Base-by-base conservation (phyloP, 2,329 filamentous ascomycete species). In the Nectriaceae sp. region DNA sequence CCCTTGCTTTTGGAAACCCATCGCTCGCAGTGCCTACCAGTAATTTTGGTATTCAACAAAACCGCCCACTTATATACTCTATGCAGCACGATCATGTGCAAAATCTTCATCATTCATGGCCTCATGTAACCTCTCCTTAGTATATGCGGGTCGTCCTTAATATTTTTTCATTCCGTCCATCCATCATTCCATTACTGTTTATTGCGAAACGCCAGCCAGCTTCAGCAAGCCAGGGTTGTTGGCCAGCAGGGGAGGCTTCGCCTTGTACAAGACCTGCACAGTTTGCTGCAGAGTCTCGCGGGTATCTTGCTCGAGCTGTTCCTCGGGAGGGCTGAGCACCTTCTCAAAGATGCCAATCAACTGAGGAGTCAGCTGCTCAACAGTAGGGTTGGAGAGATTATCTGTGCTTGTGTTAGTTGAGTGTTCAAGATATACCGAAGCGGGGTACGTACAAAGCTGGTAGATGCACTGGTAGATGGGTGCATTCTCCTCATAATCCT, bases 401-500 rank as follows among this genome's bases (percentile, higher is more conserved):
- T 91, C 80, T 84, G 54, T 19, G 21, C 19, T 4, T 18, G 19
- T 26, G 33, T 39, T 37, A 40, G 42, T 31, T 21, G 15, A 24
- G 18, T n/a, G 11, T 21, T 31, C 15, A 29, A 21, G 20, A 18
- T 5, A 5, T 21, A 21, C 10, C n/a, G 26, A 37, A 11, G 3
- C 18, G 21, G 21, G 21, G 37, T 29, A 81, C 84, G 76, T 77
- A 88, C 84, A 97, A 56, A 97, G 81, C 70, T 88, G 85, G 70
- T 89, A 87, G 63, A 99, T 87, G 83, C 92, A 95, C 69, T 88
- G 82, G 74, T 88, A 99, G 51, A 97, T 85, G 8, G 94, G 91
- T 63, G 90, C 89, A 73, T 99, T 97, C 82, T 97, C 94, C 72
- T 97, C 91, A 62, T 83, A 97, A 70, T 97, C 94, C 67, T 96